Base-by-base conservation (phyloP, 208 protist species). In the Porcisia deanei region DNA sequence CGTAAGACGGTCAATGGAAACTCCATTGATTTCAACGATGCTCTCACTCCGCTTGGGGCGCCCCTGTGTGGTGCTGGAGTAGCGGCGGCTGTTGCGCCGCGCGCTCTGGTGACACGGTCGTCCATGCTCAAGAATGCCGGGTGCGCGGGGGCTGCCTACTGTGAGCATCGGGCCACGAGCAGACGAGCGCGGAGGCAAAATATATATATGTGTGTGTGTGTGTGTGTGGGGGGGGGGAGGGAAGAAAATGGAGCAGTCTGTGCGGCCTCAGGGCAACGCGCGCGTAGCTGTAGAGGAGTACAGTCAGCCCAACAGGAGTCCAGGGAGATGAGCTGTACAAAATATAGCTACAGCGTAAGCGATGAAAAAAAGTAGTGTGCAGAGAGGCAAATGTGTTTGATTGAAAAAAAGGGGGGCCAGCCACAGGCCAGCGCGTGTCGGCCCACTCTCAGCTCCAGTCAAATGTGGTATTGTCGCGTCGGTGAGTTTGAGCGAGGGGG, bases 1-100 rank as follows among this genome's bases (percentile, higher is more conserved):
- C n/a, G 84, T 85, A n/a, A 92, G 66, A 0, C 92, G 87, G 43
- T 96, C 92, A 20, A 89, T 65, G 22, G 88, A 75, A 67, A 93
- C 79, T 16, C 84, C 85, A 54, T 78, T 57, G n/a, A 83, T 30
- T 34, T 78, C 74, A 5, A 59, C 22, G 47, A 20, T 18, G 45
- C 8, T 58, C 34, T 79, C 55, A n/a, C 60, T 22, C 18, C n/a
- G 34, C 9, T n/a, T 55, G 9, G 58, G n/a, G 22, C 53, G 47
- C 57, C 76, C 43, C 9, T 14, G n/a, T 20, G 39, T 3, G 30
- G 49, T 22, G 45, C 63, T 25, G 69, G 59, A 49, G 30, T 68
- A 70, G 30, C 74, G 68, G 34, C 58, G 80, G 59, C 43, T 74
- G 41, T 8, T 55, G 64, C 66, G 61, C 37, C 69, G 67, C 22